Evolutionary conservation across 257 asterid species (phyloP), one percentile per base, ranked within the genome.

Genomic region (Nicotiana tomentosiformis): DNA sequence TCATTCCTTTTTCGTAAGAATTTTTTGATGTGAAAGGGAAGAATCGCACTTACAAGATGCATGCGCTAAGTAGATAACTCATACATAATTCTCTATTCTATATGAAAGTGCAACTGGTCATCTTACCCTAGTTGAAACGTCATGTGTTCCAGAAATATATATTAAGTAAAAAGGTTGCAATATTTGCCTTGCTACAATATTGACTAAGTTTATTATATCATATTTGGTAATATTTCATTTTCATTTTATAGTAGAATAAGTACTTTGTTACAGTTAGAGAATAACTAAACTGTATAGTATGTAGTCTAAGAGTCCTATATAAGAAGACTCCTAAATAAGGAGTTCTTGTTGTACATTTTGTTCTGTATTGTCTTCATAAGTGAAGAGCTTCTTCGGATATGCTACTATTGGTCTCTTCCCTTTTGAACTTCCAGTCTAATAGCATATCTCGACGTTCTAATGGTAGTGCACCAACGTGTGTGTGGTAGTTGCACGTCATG

Each of bases 1-100:
- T 29, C 26, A 66, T 81, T 1, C 37, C 49, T 23, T 56, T 49
- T 80, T 51, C 56, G 57, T 72, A 58, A 12, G 39, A 62, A n/a
- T 72, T 17, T 83, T 12, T 68, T 77, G 60, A 62, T 37, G 32
- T 80, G 66, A 56, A 81, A 11, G 46, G 72, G 64, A 39, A 74
- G 67, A 61, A 53, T 84, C 16, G 4, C 29, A 18, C 55, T 65
- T 65, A 29, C 57, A 62, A 8, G 72, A 20, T 60, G 58, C 82
- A 37, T 79, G 15, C 51, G 5, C 32, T 33, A 9, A 58, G 80
- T 32, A 62, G 55, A 53, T 46, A 79, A 79, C 35, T 23, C 35
- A 23, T 65, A 61, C 82, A 14, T 35, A 53, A n/a, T 37, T 78
- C 18, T 18, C 56, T 78, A 62, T 32, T 23, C 23, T 76, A 20